phyloP scores from a whole-genome alignment of 2,329 filamentous ascomycete genomes.

The Phyllosticta capitalensis region DNA sequence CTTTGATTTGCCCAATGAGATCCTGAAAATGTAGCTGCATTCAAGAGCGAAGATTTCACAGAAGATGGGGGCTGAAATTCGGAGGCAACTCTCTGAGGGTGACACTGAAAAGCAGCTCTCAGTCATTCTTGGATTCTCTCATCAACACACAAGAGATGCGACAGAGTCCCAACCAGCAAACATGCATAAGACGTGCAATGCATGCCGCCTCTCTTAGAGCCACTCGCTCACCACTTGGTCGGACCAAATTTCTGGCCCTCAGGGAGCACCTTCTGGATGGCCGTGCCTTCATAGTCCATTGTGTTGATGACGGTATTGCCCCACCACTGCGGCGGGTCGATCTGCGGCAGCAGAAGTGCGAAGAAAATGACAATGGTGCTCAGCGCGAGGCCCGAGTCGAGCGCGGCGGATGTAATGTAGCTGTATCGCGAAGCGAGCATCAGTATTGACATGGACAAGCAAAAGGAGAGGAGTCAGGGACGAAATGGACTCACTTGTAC shows the following conservation, averaged over 20 bases:
- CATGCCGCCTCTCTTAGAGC: too few species aligned
- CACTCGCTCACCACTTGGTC: conserved; percentile 11
- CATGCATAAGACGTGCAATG: too few species aligned
- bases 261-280: conserved; percentile 14
- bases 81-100: too few species aligned
- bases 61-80: too few species aligned
- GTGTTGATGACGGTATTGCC: conserved; percentile 13
- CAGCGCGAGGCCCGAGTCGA: conserved; percentile 20
- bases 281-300: conserved; percentile 15
- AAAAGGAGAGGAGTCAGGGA: background rate
- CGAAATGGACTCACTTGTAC: conserved; percentile 11
- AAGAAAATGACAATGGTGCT: conserved; percentile 21
- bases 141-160: too few species aligned
- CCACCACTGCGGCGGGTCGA: conserved; percentile 20
- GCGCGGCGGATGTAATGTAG: conserved; percentile 19
- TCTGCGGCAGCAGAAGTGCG: conserved; percentile 16
- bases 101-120: too few species aligned
- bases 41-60: too few species aligned
- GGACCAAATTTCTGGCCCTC: conserved; percentile 17
- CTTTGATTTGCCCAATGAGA: too few species aligned
- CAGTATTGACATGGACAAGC: background rate
- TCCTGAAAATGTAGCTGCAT: too few species aligned
- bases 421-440: conserved; percentile 12
- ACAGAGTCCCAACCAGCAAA: too few species aligned
- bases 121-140: too few species aligned